A percentile compares a stretch with the other conserved stretches of the same genome.
Evolutionary conservation across 306 rosid species (phyloP).

Genomic region (Rosa lucieae): DNA sequence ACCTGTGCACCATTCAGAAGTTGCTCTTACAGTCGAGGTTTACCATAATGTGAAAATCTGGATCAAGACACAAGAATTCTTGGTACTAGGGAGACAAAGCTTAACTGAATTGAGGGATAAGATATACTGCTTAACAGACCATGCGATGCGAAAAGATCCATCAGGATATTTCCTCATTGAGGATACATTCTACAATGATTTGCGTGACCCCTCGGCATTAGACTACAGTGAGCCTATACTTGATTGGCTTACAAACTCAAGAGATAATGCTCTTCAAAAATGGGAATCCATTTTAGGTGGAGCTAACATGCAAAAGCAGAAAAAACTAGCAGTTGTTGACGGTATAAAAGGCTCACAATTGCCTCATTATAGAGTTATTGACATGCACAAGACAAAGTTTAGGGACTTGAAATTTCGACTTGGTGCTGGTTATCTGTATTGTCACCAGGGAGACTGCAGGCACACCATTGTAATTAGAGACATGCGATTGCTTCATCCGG

Average conservation of each 20-base stretch:
- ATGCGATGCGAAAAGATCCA: constrained; percentile 72
- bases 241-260: constrained; percentile 74
- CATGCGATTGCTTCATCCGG: constrained; percentile 78
- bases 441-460: constrained; percentile 91
- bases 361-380: constrained; percentile 53
- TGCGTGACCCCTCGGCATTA: constrained; percentile 70
- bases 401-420: constrained; percentile 67
- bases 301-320: constrained; percentile 50
- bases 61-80: constrained; percentile 76
- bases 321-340: constrained; percentile 50
- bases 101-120: constrained; percentile 76
- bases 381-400: constrained; percentile 64
- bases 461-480: constrained; percentile 78
- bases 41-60: constrained; percentile 62
- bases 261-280: constrained; percentile 61
- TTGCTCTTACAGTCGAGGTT: constrained; percentile 68
- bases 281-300: constrained; percentile 74
- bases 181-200: constrained; percentile 77
- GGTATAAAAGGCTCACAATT: constrained; percentile 45
- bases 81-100: constrained; percentile 73
- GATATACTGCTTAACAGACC: constrained; percentile 69
- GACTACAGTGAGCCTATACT: constrained; percentile 73
- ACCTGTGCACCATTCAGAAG: constrained; percentile 58
- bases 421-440: constrained; percentile 82
- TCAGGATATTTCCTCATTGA: constrained; percentile 90